Evolutionary conservation across 1,284 basidiomycete genomes (phyloP).

Genomic region (Mycena sp.): DNA sequence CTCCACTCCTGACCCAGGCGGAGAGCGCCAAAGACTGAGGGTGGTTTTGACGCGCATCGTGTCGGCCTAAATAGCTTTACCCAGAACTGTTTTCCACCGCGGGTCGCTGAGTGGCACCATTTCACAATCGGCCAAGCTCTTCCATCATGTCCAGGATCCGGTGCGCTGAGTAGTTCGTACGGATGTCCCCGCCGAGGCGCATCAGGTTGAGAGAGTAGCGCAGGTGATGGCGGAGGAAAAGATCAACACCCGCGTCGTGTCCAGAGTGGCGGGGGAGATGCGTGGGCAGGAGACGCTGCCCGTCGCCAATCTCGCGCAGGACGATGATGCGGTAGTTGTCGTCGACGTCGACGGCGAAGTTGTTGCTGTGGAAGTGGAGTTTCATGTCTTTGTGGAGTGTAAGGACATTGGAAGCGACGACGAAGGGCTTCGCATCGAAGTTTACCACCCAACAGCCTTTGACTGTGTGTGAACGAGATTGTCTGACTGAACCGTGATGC

Average conservation of each 20-base stretch:
- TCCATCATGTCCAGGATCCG: background rate
- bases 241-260: background rate
- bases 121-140: background rate
- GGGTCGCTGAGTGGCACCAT: background rate
- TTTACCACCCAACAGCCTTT: background rate
- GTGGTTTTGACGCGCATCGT: no score
- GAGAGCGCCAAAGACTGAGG: no score
- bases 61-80: no score
- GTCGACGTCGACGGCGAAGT: constrained; percentile 6
- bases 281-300: background rate
- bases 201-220: background rate
- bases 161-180: background rate
- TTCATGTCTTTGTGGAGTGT: background rate
- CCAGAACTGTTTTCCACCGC: background rate
- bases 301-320: background rate
- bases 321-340: constrained; percentile 8
- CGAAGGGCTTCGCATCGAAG: background rate
- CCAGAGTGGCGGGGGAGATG: background rate
- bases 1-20: no score
- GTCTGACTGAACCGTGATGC: no score
- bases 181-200: background rate
- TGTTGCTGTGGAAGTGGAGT: constrained; percentile 4
- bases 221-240: background rate
- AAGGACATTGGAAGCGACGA: background rate
- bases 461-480: background rate